Evolutionary conservation across 2,329 filamentous ascomycete species (phyloP).

Genomic region (Stromatinia cepivora): DNA sequence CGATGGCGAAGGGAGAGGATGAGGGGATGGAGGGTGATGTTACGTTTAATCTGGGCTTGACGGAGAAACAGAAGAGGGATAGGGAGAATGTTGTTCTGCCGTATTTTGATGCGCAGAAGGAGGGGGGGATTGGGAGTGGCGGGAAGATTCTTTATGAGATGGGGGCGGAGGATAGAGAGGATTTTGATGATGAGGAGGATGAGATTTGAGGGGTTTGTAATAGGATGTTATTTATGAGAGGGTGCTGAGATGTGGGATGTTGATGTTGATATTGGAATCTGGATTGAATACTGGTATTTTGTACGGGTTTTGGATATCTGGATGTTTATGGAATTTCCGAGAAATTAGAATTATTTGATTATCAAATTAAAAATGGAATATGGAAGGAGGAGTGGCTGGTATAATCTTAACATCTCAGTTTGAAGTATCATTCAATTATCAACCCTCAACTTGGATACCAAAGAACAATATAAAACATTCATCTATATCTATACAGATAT

Average conservation of each 20-base stretch:
- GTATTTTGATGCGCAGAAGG: constrained; percentile 94
- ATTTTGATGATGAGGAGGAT: constrained; percentile 87
- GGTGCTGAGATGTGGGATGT: not conserved
- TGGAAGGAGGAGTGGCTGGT: no score
- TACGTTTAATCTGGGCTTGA: constrained; percentile 84
- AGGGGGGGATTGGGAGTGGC: constrained; percentile 75
- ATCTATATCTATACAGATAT: no score
- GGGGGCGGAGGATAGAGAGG: constrained; percentile 94
- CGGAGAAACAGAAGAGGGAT: constrained; percentile 84
- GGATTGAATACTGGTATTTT: no score
- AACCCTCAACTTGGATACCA: no score
- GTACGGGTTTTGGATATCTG: no score
- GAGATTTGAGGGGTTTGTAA: constrained; percentile 31
- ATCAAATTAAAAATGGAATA: no score
- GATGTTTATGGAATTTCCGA: no score
- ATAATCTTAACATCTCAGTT: no score
- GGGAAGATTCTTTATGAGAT: constrained; percentile 96
- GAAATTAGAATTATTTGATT: no score
- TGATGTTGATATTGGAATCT: not conserved
- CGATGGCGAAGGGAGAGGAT: constrained; percentile 31
- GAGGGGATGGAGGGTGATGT: constrained; percentile 59
- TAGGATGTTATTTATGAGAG: not conserved
- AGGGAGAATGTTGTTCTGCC: constrained; percentile 88
- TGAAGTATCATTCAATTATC: no score
- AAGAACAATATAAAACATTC: no score